A percentile compares a stretch with the other conserved stretches of the same genome.
phyloP scores from a whole-genome alignment of 768 basidiomycete species.

The Scleroderma citrinum region DNA sequence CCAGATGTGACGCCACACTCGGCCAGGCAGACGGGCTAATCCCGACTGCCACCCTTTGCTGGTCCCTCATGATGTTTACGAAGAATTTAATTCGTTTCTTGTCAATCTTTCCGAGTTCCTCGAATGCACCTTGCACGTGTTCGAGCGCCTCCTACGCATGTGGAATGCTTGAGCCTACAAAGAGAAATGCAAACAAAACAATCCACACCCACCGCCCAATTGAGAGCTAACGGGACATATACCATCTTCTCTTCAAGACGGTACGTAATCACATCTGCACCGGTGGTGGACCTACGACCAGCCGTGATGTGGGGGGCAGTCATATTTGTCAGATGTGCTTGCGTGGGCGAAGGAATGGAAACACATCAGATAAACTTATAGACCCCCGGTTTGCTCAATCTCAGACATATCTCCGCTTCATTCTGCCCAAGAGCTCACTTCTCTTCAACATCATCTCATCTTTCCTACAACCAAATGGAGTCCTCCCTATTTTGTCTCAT shows the following conservation, averaged over 20 bases:
- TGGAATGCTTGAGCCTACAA: neutral
- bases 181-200: neutral
- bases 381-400: too few species aligned
- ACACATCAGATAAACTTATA: too few species aligned
- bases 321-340: too few species aligned
- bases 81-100: conserved; percentile 42
- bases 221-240: conserved; percentile 41
- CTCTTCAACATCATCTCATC: too few species aligned
- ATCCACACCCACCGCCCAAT: conserved; percentile 35
- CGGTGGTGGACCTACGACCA: conserved; percentile 17
- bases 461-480: too few species aligned
- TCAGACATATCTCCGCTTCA: too few species aligned
- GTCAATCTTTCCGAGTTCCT: conserved; percentile 31
- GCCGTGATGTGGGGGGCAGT: neutral
- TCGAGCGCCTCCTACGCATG: conserved; percentile 41
- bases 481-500: too few species aligned
- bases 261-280: conserved; percentile 46
- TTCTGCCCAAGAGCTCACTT: too few species aligned
- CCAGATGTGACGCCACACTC: conserved; percentile 33
- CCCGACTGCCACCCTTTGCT: conserved; percentile 32
- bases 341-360: too few species aligned
- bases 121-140: conserved; percentile 45
- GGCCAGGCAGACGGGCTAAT: conserved; percentile 52
- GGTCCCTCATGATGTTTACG: conserved; percentile 29
- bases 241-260: conserved; percentile 39